Percentiles rank a stretch among this genome's conserved stretches.
Evolutionary conservation across 1,139 yeast species (phyloP).

Genomic region (Suhomyces coccinellae): DNA sequence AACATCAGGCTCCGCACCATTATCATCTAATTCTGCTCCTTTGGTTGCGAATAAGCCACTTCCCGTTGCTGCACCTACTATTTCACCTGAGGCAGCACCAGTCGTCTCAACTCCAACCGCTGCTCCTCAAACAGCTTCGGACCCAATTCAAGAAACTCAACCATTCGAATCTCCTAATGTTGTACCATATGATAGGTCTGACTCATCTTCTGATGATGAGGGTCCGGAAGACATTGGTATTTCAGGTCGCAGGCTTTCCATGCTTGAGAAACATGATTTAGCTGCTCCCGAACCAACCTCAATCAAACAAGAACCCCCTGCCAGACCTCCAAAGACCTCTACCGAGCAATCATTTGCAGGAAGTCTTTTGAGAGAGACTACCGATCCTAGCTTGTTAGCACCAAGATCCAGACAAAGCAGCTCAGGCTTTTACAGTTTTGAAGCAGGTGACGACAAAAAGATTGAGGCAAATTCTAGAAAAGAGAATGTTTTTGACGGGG

Average conservation of each 20-base stretch:
- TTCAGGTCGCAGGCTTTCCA: constrained; percentile 27
- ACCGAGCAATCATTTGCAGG: not conserved
- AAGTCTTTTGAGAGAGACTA: constrained; percentile 7
- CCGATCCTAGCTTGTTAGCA: constrained; percentile 8
- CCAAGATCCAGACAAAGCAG: constrained; percentile 19
- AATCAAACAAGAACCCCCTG: constrained; percentile 5
- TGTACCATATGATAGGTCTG: constrained; percentile 20
- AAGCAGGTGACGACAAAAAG: constrained; percentile 42
- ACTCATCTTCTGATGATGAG: constrained; percentile 28
- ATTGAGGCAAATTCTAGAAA: constrained; percentile 31
- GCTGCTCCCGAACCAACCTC: constrained; percentile 13
- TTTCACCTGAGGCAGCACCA: not conserved
- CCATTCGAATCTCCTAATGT: constrained; percentile 24
- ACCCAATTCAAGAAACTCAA: constrained; percentile 1
- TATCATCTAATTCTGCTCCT: constrained; percentile 1
- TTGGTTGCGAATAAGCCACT: constrained; percentile 3
- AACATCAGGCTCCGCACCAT: constrained; percentile 1
- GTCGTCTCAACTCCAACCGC: not conserved
- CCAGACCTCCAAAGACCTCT: constrained; percentile 3
- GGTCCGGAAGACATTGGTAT: constrained; percentile 21
- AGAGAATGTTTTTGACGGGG: constrained; percentile 6
- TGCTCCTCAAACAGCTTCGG: constrained; percentile 1
- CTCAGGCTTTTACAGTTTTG: constrained; percentile 42
- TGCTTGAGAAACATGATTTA: constrained; percentile 38
- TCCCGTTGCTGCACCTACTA: not conserved